phyloP scores from a whole-genome alignment of 805 yeast genomes.

The Starmerella stigmatis region DNA sequence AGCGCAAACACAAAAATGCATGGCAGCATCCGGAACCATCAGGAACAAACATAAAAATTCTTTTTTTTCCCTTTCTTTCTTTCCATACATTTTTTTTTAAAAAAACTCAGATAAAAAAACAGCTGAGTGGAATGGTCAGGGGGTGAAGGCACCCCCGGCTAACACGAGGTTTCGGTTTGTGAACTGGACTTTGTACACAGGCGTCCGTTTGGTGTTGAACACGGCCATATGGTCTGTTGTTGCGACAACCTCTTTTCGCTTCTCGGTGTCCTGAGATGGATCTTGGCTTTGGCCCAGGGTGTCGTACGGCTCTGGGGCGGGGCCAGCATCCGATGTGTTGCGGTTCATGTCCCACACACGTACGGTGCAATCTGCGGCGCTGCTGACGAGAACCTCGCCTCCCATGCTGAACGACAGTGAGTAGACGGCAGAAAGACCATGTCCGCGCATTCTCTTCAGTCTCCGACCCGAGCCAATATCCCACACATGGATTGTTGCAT shows the following conservation, averaged over 20 bases:
- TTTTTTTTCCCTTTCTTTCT: neutral
- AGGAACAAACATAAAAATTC: no score
- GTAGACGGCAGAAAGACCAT: slow-evolving; percentile 76
- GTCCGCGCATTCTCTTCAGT: slow-evolving; percentile 87
- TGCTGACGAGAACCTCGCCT: slow-evolving; percentile 80
- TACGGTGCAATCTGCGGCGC: slow-evolving; percentile 85
- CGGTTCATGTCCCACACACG: slow-evolving; percentile 92
- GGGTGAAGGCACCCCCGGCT: slow-evolving; percentile 77
- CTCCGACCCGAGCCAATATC: slow-evolving; percentile 87
- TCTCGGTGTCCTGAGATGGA: slow-evolving; percentile 25
- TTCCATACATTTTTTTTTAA: neutral
- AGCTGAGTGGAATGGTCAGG: no score
- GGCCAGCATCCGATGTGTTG: slow-evolving; percentile 69
- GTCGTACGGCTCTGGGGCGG: slow-evolving; percentile 64
- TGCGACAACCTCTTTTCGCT: slow-evolving; percentile 60
- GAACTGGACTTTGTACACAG: slow-evolving; percentile 85
- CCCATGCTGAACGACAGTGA: slow-evolving; percentile 77
- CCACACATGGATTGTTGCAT: slow-evolving; percentile 79
- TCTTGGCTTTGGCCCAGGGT: slow-evolving; percentile 18
- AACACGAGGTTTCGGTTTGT: slow-evolving; percentile 83
- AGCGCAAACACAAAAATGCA: no score
- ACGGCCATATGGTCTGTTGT: slow-evolving; percentile 87
- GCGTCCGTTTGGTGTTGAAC: slow-evolving; percentile 85
- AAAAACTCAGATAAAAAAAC: no score
- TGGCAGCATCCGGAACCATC: no score